A percentile compares a stretch with the other conserved stretches of the same genome.
Conservation (phyloP, 2,329 filamentous ascomycete genomes). For the Fusarium torulosum region DNA sequence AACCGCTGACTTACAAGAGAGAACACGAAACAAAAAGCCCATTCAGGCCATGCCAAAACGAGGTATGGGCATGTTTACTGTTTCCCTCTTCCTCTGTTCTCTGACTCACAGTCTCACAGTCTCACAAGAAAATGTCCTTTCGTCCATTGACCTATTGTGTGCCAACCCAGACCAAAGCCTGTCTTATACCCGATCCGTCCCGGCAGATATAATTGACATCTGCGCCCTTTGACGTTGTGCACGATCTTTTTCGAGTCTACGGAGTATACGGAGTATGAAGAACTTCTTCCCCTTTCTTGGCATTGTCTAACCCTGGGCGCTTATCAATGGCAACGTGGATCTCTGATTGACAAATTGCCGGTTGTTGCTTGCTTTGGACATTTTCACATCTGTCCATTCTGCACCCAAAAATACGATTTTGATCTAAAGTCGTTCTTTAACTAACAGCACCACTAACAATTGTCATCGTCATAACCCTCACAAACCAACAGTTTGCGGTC, state of each 20-base stretch:
- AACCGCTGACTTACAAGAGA: slow-evolving; percentile 26
- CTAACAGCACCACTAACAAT: background rate
- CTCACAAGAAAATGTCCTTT: background rate
- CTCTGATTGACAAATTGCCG: background rate
- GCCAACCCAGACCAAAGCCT: background rate
- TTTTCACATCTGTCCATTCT: background rate
- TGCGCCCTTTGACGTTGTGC: slow-evolving; percentile 41
- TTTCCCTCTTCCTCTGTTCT: slow-evolving; percentile 8
- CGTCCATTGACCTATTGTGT: background rate
- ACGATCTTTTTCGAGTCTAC: slow-evolving; percentile 24
- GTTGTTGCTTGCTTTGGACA: background rate
- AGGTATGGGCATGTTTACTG: slow-evolving; percentile 11
- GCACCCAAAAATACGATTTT: background rate
- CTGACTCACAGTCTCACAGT: slow-evolving; percentile 28
- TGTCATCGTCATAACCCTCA: slow-evolving; percentile 15
- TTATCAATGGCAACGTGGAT: slow-evolving; percentile 3
- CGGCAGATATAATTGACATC: slow-evolving; percentile 45
- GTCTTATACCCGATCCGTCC: slow-evolving; percentile 19
- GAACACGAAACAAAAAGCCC: slow-evolving; percentile 35
- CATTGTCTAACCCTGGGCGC: background rate
- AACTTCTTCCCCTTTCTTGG: slow-evolving; percentile 4
- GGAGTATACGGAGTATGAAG: no score
- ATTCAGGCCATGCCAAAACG: slow-evolving; percentile 30
- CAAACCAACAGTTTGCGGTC: background rate
- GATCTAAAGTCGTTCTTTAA: background rate